Conservation (phyloP, 352 stramenopile genomes). For the Thraustochytrium sp. region DNA sequence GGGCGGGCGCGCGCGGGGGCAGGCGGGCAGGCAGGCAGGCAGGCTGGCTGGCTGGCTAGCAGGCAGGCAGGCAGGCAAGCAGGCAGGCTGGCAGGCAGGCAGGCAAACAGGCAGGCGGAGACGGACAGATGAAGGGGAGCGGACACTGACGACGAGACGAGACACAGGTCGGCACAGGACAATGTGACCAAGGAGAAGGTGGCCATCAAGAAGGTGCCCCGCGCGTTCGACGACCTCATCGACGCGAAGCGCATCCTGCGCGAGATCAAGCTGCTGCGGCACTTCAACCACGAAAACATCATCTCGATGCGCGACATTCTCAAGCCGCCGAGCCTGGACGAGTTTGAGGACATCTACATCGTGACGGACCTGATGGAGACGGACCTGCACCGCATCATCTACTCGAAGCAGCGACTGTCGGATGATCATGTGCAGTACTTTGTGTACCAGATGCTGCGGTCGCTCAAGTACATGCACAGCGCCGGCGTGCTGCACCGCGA, state of each 20-base stretch:
- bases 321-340: conserved; percentile 74
- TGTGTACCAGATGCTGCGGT: conserved; percentile 71
- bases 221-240: conserved; percentile 93
- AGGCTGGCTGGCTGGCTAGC: too few species aligned
- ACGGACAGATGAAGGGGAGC: not conserved
- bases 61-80: too few species aligned
- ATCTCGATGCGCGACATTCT: conserved; percentile 91
- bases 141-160: not conserved
- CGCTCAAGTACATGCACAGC: conserved; percentile 85
- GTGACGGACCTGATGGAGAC: conserved; percentile 96
- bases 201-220: conserved; percentile 88
- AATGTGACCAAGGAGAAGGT: conserved; percentile 69
- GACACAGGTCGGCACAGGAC: conserved; percentile 62
- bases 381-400: conserved; percentile 95
- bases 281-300: conserved; percentile 91
- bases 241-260: conserved; percentile 98
- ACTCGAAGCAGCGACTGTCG: conserved; percentile 76
- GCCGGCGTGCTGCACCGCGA: conserved; percentile 89
- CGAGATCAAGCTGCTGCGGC: conserved; percentile 88
- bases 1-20: too few species aligned
- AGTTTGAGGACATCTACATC: conserved; percentile 97
- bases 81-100: not conserved
- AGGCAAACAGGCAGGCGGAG: not conserved
- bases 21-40: too few species aligned
- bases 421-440: conserved; percentile 89